Base-by-base conservation (phyloP, 345 rosid genomes). In the Erysimum cheiranthoides region DNA sequence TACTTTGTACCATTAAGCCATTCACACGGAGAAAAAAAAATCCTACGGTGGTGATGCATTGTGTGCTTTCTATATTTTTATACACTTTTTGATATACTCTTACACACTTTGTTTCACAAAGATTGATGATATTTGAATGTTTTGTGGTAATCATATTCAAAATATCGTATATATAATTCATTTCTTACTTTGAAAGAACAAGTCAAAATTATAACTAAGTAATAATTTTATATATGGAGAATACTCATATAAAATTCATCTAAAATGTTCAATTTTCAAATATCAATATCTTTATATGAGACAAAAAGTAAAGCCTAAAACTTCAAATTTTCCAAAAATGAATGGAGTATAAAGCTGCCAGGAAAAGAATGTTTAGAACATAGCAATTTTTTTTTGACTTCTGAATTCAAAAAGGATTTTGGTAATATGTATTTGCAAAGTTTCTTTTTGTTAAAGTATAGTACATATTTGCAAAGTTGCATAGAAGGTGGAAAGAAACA, bases 1-100 rank as follows among this genome's bases (percentile, higher is more conserved):
- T 21, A n/a, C n/a, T n/a, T n/a, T n/a, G 1, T 66, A 45, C 47
- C 6, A 10, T 56, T 73, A 65, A 35, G 49, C 58, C 78, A n/a
- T 49, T 73, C 52, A 46, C 28, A 36, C 13, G 67, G 67, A 66
- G 5, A 52, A 57, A 74, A 43, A 34, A 25, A 28, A 57, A 73
- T 74, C 73, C 59, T 43, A 36, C 61, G 42, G 66, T 58, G 43
- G 47, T 54, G 32, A 34, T 54, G 58, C 45, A 38, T 64, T 73
- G 71, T 58, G 72, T 74, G 72, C 4, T 45, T 74, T 66, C 1
- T 32, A 9, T 21, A 17, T 43, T 28, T 32, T 6, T 21, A 4
- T 54, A 18, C 1, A 40, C 43, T 42, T 71, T 72, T 62, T 51
- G 53, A 51, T 17, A 61, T 72, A 46, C 21, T 57, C 14, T 4